A percentile compares a stretch with the other conserved stretches of the same genome.
Evolutionary conservation across 805 yeast genomes (phyloP).

Genomic region (Cyberlindnera lachancei): DNA sequence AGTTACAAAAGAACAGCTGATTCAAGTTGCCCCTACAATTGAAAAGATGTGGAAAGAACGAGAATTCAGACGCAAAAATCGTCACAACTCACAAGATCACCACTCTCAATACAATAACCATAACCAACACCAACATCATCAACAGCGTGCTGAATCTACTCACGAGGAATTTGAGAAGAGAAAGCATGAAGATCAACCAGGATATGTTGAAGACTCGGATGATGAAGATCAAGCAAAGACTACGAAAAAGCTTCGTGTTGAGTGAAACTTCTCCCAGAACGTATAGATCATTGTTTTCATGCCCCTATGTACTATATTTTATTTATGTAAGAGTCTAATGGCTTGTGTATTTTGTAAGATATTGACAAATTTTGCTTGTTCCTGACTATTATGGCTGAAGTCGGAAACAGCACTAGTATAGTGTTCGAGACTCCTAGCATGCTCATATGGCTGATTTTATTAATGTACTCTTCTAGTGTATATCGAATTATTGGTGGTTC

Average conservation of each 20-base stretch:
- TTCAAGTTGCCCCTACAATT: conserved; percentile 48
- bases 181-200: conserved; percentile 1
- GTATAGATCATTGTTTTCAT: too few relatives aligned
- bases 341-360: too few relatives aligned
- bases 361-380: too few relatives aligned
- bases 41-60: conserved; percentile 58
- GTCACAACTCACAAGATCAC: neutral
- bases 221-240: conserved; percentile 1
- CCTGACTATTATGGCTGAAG: too few relatives aligned
- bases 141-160: neutral
- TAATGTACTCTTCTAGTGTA: too few relatives aligned
- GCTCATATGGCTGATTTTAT: too few relatives aligned
- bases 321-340: too few relatives aligned
- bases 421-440: too few relatives aligned
- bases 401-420: too few relatives aligned
- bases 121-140: neutral
- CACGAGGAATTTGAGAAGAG: neutral
- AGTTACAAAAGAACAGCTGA: conserved; percentile 71
- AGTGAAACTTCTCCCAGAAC: too few relatives aligned
- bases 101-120: neutral
- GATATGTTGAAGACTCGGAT: conserved; percentile 1
- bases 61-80: conserved; percentile 21
- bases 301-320: too few relatives aligned
- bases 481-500: too few relatives aligned
- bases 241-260: conserved; percentile 1